Conservation (phyloP, 176 grass and related monocot species). For the Melocanna baccifera region DNA sequence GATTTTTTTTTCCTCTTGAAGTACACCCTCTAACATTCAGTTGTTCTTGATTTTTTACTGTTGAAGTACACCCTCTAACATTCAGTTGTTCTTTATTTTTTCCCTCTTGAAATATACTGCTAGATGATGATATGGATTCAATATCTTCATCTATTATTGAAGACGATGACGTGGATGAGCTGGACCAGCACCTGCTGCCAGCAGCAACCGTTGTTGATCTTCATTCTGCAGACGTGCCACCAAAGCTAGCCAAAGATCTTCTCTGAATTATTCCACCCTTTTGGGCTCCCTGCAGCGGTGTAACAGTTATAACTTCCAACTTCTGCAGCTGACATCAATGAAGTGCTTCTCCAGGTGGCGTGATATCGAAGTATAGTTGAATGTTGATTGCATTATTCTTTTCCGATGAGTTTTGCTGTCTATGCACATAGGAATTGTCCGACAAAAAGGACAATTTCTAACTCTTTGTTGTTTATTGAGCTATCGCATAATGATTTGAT, state of each 20-base stretch:
- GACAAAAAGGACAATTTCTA: background rate
- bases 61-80: background rate
- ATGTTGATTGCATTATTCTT: slow-evolving; percentile 40
- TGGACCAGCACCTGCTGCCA: slow-evolving; percentile 51
- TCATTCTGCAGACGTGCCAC: slow-evolving; percentile 45
- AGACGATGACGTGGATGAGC: slow-evolving; percentile 58
- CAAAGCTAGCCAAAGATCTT: slow-evolving; percentile 52
- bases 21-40: background rate
- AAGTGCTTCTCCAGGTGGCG: background rate
- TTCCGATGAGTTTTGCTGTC: slow-evolving; percentile 2
- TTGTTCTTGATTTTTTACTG: background rate
- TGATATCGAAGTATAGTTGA: background rate
- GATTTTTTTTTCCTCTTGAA: background rate
- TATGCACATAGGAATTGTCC: background rate
- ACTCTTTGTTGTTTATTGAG: background rate
- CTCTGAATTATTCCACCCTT: slow-evolving; percentile 16
- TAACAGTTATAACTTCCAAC: background rate
- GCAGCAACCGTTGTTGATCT: slow-evolving; percentile 18
- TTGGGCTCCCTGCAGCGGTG: background rate
- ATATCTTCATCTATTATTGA: slow-evolving; percentile 50
- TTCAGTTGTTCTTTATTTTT: background rate
- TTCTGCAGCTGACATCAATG: background rate
- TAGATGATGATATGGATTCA: slow-evolving; percentile 74
- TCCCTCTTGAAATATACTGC: background rate
- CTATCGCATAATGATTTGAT: background rate